phyloP scores from a whole-genome alignment of 495 filamentous ascomycete genomes.

The Penicillium diatomitis region DNA sequence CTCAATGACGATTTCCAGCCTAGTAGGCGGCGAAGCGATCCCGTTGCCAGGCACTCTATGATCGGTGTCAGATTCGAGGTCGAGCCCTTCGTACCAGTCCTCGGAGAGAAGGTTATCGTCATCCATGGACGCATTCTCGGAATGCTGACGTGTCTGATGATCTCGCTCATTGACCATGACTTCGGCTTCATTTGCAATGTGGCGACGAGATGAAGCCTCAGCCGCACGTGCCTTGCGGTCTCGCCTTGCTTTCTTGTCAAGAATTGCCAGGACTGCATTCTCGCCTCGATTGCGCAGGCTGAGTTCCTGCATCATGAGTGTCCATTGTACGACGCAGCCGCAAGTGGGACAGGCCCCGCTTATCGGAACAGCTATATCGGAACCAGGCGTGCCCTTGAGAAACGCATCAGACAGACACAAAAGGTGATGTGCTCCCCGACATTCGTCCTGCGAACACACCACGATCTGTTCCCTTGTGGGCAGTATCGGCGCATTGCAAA shows the following conservation, averaged over 20 bases:
- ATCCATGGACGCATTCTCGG: conserved; percentile 9
- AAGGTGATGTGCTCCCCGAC: conserved; percentile 62
- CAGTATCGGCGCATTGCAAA: conserved; percentile 49
- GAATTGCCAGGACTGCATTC: conserved; percentile 53
- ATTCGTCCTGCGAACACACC: conserved; percentile 59
- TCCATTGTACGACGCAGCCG: conserved; percentile 54
- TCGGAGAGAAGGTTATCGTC: conserved; percentile 27
- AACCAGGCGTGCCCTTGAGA: conserved; percentile 33
- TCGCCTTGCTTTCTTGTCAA: conserved; percentile 43
- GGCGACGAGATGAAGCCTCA: too few relatives aligned
- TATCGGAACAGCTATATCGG: conserved; percentile 52
- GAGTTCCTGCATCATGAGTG: conserved; percentile 70
- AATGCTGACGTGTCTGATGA: not conserved
- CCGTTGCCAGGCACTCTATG: conserved; percentile 6
- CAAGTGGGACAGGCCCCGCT: conserved; percentile 69
- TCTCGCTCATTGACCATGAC: too few relatives aligned
- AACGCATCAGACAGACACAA: conserved; percentile 66
- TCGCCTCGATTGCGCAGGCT: conserved; percentile 59
- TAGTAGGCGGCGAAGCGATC: conserved; percentile 8
- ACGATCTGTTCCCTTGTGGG: conserved; percentile 46
- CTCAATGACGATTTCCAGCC: conserved; percentile 43
- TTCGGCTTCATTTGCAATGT: not conserved
- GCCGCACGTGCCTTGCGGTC: conserved; percentile 6
- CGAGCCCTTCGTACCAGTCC: conserved; percentile 25
- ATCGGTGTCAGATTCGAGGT: conserved; percentile 30